Percentiles rank a stretch among this genome's conserved stretches.
Evolutionary conservation across 31 red algal species (phyloP).

Genomic region (Odonthalia washingtoniensis): DNA sequence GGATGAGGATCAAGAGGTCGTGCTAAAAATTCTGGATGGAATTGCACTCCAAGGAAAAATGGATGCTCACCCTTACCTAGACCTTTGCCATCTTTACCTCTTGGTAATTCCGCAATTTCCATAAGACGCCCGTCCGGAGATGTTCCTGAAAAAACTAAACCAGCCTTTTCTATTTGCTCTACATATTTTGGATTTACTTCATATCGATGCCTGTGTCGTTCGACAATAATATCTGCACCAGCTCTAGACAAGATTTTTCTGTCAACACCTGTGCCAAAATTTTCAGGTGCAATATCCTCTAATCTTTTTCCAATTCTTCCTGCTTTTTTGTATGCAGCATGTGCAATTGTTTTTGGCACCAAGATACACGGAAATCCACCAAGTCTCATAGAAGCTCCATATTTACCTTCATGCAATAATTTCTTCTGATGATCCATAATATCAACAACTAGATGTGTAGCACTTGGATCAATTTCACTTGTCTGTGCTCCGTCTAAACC

Average conservation of each 20-base stretch:
- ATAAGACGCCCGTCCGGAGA: constrained; percentile 69
- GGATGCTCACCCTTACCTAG: constrained; percentile 71
- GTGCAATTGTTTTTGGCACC: constrained; percentile 27
- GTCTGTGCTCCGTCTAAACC: constrained; percentile 30
- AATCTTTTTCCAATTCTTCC: not conserved
- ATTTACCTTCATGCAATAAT: constrained; percentile 42
- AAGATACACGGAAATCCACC: constrained; percentile 58
- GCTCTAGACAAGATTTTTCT: too few relatives aligned
- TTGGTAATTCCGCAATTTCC: constrained; percentile 80
- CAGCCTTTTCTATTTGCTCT: constrained; percentile 52
- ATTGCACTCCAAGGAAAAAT: constrained; percentile 82
- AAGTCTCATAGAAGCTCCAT: constrained; percentile 85
- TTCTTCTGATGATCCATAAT: constrained; percentile 66
- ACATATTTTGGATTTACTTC: constrained; percentile 75
- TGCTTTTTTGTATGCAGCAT: constrained; percentile 45
- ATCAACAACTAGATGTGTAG: constrained; percentile 33
- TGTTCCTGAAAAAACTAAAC: constrained; percentile 64
- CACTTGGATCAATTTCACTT: constrained; percentile 59
- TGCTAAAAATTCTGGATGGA: constrained; percentile 80
- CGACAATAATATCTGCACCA: constrained; percentile 37
- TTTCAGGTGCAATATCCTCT: too few relatives aligned
- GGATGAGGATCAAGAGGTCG: constrained; percentile 71
- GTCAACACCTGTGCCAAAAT: too few relatives aligned
- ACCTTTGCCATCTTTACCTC: constrained; percentile 91
- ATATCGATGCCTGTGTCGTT: constrained; percentile 81